These are phyloP conservation scores for Typha latifolia DNA, from an alignment of 176 grass and related monocot species.

Conservation along the genomic window DNA sequence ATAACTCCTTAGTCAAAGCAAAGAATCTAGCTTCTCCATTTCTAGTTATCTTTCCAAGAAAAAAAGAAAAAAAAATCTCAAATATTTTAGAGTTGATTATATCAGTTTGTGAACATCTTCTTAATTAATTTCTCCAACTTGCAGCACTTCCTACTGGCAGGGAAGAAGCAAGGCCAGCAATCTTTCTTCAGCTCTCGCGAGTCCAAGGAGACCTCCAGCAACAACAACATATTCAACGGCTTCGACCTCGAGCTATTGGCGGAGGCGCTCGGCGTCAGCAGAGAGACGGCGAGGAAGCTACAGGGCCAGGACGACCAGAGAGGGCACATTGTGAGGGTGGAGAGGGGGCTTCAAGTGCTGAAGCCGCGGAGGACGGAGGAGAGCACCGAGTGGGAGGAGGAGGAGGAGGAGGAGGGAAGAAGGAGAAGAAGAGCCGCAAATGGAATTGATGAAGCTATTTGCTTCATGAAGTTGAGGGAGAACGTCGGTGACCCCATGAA, in stretches of 20 bases:
- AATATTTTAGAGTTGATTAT: no score
- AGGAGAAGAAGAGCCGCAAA: constrained; percentile 7
- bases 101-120: no score
- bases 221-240: constrained; percentile 24
- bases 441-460: constrained; percentile 26
- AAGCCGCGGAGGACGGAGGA: constrained; percentile 1
- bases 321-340: constrained; percentile 26
- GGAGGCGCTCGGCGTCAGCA: constrained; percentile 29
- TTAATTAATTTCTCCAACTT: neutral
- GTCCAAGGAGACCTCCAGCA: neutral
- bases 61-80: no score
- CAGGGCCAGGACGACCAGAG: constrained; percentile 22
- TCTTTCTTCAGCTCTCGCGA: neutral
- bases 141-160: constrained; percentile 33
- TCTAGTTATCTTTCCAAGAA: no score
- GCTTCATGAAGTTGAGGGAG: constrained; percentile 34
- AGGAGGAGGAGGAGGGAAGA: neutral
- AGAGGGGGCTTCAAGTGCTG: constrained; percentile 13
- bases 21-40: no score
- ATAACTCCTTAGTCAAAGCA: no score
- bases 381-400: constrained; percentile 9
- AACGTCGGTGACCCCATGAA: constrained; percentile 32
- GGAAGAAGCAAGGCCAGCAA: constrained; percentile 8
- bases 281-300: constrained; percentile 18
- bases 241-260: constrained; percentile 31